Conservation (phyloP, 805 yeast genomes). For the Danielozyma ontarioensis region DNA sequence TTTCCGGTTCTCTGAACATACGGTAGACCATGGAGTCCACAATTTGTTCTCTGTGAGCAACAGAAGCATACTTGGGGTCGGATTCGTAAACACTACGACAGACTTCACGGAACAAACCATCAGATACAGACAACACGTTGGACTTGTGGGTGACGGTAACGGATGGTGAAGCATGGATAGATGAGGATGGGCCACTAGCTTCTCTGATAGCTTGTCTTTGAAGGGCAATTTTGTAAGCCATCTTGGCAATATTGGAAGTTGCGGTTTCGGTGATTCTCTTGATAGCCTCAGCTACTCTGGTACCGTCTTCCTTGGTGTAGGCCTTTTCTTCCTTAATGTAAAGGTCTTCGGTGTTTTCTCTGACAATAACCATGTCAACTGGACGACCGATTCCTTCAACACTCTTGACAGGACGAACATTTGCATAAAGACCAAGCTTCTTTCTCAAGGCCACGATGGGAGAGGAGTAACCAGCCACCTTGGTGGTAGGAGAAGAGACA, state of each 20-base stretch:
- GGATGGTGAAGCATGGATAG: slow-evolving; percentile 46
- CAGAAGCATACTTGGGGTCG: slow-evolving; percentile 51
- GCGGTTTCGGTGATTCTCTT: slow-evolving; percentile 93
- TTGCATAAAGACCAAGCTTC: slow-evolving; percentile 90
- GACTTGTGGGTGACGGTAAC: slow-evolving; percentile 96
- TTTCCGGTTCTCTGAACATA: slow-evolving; percentile 97
- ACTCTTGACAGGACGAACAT: slow-evolving; percentile 95
- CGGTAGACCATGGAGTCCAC: slow-evolving; percentile 99
- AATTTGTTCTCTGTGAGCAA: slow-evolving; percentile 87
- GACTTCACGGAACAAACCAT: slow-evolving; percentile 94
- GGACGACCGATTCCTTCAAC: slow-evolving; percentile 83
- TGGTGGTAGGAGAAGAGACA: slow-evolving; percentile 89
- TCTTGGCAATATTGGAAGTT: slow-evolving; percentile 76
- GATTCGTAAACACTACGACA: slow-evolving; percentile 55
- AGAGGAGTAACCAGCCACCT: slow-evolving; percentile 95
- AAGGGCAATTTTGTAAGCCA: slow-evolving; percentile 88
- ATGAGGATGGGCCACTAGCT: slow-evolving; percentile 36
- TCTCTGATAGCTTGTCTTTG: slow-evolving; percentile 81
- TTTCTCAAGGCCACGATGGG: slow-evolving; percentile 99
- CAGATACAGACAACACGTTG: slow-evolving; percentile 86
- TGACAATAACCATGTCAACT: slow-evolving; percentile 95
- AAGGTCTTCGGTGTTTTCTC: slow-evolving; percentile 97
- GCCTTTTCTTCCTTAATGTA: slow-evolving; percentile 90
- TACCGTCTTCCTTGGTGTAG: slow-evolving; percentile 72
- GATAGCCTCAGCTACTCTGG: slow-evolving; percentile 93